These are phyloP conservation scores for Litchi chinensis DNA, from an alignment of 345 rosid genomes.

Conservation along the genomic window DNA sequence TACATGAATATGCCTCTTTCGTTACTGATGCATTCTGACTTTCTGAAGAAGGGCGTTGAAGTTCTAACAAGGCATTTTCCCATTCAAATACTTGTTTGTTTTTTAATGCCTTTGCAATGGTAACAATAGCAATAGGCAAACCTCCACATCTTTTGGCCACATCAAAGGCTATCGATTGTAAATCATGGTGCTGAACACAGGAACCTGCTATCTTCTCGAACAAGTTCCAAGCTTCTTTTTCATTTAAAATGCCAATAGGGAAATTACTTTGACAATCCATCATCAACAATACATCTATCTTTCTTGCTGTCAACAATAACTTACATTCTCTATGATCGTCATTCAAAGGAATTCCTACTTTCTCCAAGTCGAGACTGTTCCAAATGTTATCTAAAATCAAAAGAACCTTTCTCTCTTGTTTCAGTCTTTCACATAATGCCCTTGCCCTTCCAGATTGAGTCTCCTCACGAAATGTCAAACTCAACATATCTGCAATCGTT, in stretches of 20 bases:
- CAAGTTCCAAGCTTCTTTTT: conserved; percentile 30
- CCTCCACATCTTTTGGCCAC: conserved; percentile 29
- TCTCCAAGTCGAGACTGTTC: neutral
- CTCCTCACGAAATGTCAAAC: neutral
- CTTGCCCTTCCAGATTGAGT: neutral
- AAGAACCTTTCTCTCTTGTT: neutral
- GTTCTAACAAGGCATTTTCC: conserved; percentile 22
- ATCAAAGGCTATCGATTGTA: conserved; percentile 17
- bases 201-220: conserved; percentile 26
- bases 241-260: neutral
- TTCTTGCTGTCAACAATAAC: neutral
- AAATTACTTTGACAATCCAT: neutral
- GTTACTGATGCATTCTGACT: neutral
- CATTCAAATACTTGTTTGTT: conserved; percentile 6
- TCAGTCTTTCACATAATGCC: no score
- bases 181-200: neutral
- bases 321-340: neutral
- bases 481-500: neutral
- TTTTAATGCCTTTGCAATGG: conserved; percentile 24
- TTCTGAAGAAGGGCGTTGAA: neutral
- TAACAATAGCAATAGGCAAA: neutral
- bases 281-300: no score
- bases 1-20: no score
- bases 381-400: conserved; percentile 1
- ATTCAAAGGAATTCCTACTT: neutral